Percentiles rank a stretch among this genome's conserved stretches.
Evolutionary conservation across 441 rosid genomes (phyloP).

Genomic region (Gossypium schwendimanii): DNA sequence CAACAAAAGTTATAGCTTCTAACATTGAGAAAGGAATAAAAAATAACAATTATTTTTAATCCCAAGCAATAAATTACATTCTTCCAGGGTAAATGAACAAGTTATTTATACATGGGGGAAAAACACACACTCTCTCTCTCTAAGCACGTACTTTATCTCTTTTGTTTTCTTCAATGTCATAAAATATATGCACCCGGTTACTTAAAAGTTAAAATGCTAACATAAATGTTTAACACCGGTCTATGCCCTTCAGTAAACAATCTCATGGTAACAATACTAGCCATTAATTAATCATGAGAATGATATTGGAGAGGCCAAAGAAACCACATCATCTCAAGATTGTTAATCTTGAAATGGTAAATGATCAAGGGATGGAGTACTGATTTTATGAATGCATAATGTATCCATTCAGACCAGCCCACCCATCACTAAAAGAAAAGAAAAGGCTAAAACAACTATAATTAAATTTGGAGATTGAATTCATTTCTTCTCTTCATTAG

Average conservation of each 20-base stretch:
- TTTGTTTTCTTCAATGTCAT: neutral
- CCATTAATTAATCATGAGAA: neutral
- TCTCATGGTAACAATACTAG: neutral
- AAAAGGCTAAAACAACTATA: neutral
- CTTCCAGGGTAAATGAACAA: neutral
- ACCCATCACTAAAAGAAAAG: neutral
- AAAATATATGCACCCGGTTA: neutral
- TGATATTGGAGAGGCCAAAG: neutral
- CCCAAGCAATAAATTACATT: neutral
- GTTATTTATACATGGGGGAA: neutral
- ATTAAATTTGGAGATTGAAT: neutral
- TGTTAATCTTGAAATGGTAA: neutral
- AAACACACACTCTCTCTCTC: neutral
- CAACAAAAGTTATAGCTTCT: neutral
- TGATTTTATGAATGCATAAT: neutral
- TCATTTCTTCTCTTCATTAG: neutral
- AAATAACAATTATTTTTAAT: neutral
- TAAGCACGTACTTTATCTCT: neutral
- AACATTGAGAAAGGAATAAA: neutral
- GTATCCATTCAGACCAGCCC: neutral
- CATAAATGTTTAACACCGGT: neutral
- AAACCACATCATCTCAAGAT: neutral
- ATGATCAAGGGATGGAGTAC: neutral
- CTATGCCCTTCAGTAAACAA: neutral
- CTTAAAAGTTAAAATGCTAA: neutral